Evolutionary conservation across 495 filamentous ascomycete genomes (phyloP).

Genomic region (Astrocystis sublimbata): DNA sequence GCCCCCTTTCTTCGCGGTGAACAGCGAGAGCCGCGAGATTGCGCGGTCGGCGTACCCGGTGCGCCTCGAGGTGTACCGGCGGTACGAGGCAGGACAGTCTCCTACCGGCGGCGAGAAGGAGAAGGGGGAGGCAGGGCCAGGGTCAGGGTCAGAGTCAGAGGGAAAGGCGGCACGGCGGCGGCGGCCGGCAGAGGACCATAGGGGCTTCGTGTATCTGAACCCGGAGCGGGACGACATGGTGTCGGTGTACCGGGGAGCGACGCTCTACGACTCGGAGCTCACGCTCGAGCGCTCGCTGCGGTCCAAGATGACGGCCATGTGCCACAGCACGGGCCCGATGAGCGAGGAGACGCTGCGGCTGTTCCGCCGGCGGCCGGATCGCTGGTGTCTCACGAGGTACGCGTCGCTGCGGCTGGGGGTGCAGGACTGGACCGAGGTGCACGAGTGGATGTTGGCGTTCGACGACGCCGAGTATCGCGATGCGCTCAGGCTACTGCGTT

Average conservation of each 20-base stretch:
- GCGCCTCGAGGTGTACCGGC: conserved; percentile 9
- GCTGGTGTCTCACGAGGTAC: conserved; percentile 7
- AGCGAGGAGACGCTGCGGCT: neutral
- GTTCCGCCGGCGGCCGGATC: conserved; percentile 5
- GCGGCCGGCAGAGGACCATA: neutral
- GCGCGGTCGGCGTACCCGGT: conserved; percentile 7
- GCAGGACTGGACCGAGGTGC: conserved; percentile 10
- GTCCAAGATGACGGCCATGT: conserved; percentile 16
- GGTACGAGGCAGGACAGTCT: no score
- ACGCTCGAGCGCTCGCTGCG: neutral
- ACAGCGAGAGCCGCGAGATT: conserved; percentile 8
- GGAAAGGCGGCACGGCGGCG: neutral
- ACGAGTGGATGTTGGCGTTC: conserved; percentile 10
- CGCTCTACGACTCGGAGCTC: conserved; percentile 3
- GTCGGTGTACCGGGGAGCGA: conserved; percentile 8
- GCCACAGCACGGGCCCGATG: neutral
- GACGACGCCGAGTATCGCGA: conserved; percentile 4
- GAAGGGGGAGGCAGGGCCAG: no score
- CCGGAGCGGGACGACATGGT: conserved; percentile 9
- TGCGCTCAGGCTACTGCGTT: conserved; percentile 4
- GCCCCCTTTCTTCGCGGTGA: conserved; percentile 9
- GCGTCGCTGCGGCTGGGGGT: neutral
- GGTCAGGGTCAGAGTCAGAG: neutral
- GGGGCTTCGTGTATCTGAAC: conserved; percentile 1
- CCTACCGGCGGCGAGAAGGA: no score